Conservation (phyloP, 192 early-diverging fungal species). For the Funneliformis mosseae region DNA sequence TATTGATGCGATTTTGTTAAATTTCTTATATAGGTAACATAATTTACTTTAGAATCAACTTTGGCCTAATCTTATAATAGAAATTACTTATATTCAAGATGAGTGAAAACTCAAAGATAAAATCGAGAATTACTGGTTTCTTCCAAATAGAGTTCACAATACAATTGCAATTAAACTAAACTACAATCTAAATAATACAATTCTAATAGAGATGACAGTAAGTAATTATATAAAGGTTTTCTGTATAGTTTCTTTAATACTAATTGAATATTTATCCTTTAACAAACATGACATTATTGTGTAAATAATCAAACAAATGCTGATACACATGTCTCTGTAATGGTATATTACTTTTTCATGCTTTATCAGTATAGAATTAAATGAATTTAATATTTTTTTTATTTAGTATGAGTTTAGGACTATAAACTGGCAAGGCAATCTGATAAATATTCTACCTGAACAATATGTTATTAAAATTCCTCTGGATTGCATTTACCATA, state of each 20-base stretch:
- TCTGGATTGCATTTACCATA: background rate
- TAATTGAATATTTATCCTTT: background rate
- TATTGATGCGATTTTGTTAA: background rate
- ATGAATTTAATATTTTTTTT: background rate
- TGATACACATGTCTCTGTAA: background rate
- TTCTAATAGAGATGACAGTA: background rate
- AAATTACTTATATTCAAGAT: background rate
- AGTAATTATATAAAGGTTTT: background rate
- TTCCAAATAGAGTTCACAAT: slow-evolving; percentile 24
- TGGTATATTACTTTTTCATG: background rate
- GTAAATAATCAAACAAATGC: background rate
- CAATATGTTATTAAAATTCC: slow-evolving; percentile 2
- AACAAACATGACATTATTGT: slow-evolving; percentile 1
- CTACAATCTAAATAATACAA: background rate
- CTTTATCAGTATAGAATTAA: background rate
- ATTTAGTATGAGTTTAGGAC: background rate
- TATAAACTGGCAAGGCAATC: background rate
- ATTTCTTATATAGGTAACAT: background rate
- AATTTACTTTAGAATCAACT: background rate
- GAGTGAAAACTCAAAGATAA: background rate
- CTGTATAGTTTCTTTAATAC: background rate
- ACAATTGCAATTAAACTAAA: slow-evolving; percentile 16
- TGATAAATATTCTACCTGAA: background rate
- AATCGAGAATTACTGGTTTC: slow-evolving; percentile 10
- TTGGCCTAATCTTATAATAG: slow-evolving; percentile 14